Percentiles rank a stretch among this genome's conserved stretches.
Evolutionary conservation across 2,329 filamentous ascomycete genomes (phyloP).

Genomic region (Penicillium sp.): DNA sequence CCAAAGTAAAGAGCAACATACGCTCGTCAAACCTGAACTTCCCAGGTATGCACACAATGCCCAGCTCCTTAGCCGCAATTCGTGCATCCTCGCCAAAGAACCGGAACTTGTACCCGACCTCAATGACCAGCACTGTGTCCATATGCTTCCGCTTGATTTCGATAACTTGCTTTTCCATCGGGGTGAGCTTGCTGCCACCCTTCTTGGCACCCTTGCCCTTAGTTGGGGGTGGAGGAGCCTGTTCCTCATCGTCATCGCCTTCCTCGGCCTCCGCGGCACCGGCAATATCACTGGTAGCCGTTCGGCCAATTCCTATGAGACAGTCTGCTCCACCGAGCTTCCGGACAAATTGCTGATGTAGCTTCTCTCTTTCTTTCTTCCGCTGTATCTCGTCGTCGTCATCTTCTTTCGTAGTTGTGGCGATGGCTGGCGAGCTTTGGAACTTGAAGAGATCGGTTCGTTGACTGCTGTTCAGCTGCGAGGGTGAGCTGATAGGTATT

Average conservation of each 20-base stretch:
- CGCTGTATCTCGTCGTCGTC: constrained; percentile 49
- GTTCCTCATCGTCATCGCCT: constrained; percentile 50
- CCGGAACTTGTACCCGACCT: constrained; percentile 96
- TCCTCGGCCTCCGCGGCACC: constrained; percentile 55
- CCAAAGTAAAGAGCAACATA: constrained; percentile 37
- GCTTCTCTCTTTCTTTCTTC: constrained; percentile 59
- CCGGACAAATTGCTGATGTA: constrained; percentile 82
- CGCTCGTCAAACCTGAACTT: constrained; percentile 92
- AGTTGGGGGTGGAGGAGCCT: constrained; percentile 38
- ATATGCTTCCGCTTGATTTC: constrained; percentile 89
- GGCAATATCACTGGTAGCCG: constrained; percentile 51
- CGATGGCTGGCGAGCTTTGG: constrained; percentile 46
- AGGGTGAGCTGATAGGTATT: constrained; percentile 9
- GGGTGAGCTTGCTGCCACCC: constrained; percentile 77
- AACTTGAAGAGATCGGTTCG: constrained; percentile 59
- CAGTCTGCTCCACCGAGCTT: constrained; percentile 85
- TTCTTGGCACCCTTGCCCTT: constrained; percentile 60
- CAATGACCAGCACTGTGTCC: constrained; percentile 84
- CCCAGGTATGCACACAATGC: constrained; percentile 94
- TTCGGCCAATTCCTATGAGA: constrained; percentile 61
- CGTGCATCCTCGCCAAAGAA: constrained; percentile 96
- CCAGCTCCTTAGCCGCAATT: constrained; percentile 79
- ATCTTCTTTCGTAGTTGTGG: constrained; percentile 34
- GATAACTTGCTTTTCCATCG: constrained; percentile 87
- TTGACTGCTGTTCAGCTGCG: constrained; percentile 40